These are phyloP conservation scores for Cladosporium oxysporum DNA, from an alignment of 2,329 filamentous ascomycete species.

Conservation along the genomic window DNA sequence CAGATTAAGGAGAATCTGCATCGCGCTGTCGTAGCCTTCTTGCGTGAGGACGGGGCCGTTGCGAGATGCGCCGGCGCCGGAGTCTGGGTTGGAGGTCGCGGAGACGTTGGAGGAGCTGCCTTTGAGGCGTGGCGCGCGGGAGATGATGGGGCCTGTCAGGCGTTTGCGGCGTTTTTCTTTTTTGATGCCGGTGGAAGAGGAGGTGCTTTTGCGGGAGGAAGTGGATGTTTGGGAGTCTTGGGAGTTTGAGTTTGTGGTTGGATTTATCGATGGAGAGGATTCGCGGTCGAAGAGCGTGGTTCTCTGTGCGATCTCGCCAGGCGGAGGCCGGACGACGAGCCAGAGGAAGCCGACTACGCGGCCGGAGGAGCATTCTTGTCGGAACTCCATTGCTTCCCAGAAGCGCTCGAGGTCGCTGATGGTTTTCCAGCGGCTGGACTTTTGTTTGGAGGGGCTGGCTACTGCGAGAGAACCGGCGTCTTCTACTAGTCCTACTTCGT, in stretches of 20 bases:
- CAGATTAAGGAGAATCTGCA: constrained; percentile 65
- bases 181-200: constrained; percentile 7
- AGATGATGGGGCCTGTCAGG: constrained; percentile 61
- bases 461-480: constrained; percentile 26
- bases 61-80: constrained; percentile 17
- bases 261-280: not conserved
- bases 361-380: constrained; percentile 93
- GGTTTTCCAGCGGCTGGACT: constrained; percentile 76
- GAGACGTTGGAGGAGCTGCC: constrained; percentile 30
- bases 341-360: constrained; percentile 92
- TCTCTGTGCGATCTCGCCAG: not conserved
- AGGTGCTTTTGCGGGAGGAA: constrained; percentile 2
- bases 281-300: not conserved
- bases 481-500: constrained; percentile 55
- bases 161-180: constrained; percentile 39
- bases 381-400: constrained; percentile 97
- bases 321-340: constrained; percentile 71
- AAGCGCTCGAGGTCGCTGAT: constrained; percentile 85
- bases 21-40: constrained; percentile 50
- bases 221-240: constrained; percentile 11
- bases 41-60: constrained; percentile 30
- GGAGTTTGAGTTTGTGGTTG: not conserved
- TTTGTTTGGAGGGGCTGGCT: constrained; percentile 46
- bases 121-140: constrained; percentile 58
- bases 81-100: constrained; percentile 25